Evolutionary conservation across 2,329 filamentous ascomycete genomes (phyloP).

Genomic region (Purpureocillium takamizusanense): DNA sequence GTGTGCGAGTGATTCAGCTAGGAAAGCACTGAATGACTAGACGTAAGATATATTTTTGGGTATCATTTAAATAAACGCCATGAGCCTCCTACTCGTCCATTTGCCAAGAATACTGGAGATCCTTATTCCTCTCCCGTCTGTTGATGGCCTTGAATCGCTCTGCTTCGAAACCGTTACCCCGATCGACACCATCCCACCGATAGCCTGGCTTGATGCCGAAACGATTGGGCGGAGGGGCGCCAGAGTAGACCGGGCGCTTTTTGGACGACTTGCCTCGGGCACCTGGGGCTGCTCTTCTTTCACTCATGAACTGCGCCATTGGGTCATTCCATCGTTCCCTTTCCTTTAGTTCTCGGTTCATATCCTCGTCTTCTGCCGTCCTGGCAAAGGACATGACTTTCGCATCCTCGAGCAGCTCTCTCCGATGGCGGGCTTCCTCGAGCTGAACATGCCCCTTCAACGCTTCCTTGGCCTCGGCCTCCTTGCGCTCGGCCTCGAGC

Average conservation of each 20-base stretch:
- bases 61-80: slow-evolving; percentile 1
- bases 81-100: slow-evolving; percentile 69
- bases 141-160: slow-evolving; percentile 89
- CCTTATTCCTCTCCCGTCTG: slow-evolving; percentile 63
- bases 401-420: slow-evolving; percentile 67
- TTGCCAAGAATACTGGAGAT: slow-evolving; percentile 87
- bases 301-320: slow-evolving; percentile 66
- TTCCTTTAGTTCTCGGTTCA: slow-evolving; percentile 77
- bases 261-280: slow-evolving; percentile 24
- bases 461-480: slow-evolving; percentile 56
- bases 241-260: slow-evolving; percentile 62
- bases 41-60: not conserved
- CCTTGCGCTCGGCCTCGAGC: slow-evolving; percentile 63
- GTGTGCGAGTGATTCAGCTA: too few relatives aligned
- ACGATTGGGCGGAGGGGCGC: slow-evolving; percentile 76
- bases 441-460: slow-evolving; percentile 81
- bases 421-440: slow-evolving; percentile 53
- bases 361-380: slow-evolving; percentile 70
- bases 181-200: slow-evolving; percentile 94
- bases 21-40: too few relatives aligned
- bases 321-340: slow-evolving; percentile 87
- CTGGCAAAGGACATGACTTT: slow-evolving; percentile 74
- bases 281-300: slow-evolving; percentile 27
- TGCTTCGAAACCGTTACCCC: slow-evolving; percentile 86
- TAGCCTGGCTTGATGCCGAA: slow-evolving; percentile 91